A percentile compares a stretch with the other conserved stretches of the same genome.
Evolutionary conservation across 331 rosid species (phyloP).

Genomic region (Malus hybrid): DNA sequence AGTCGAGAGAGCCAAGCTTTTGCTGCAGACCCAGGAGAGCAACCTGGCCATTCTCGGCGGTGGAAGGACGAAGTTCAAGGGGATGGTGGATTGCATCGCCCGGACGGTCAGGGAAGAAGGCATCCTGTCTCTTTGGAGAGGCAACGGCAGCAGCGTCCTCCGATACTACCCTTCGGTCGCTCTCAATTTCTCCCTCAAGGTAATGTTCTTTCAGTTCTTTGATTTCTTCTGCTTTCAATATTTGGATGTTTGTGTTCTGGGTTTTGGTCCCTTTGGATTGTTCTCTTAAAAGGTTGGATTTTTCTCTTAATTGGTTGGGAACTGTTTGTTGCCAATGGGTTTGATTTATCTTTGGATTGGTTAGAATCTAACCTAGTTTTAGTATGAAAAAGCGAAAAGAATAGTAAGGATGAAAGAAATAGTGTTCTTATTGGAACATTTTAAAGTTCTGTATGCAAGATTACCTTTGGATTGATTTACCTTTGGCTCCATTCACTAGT

Average conservation of each 20-base stretch:
- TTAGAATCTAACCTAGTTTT: not conserved
- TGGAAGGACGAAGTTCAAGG: constrained; percentile 66
- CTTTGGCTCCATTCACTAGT: not conserved
- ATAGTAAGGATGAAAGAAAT: not conserved
- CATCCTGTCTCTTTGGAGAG: constrained; percentile 84
- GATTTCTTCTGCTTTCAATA: not conserved
- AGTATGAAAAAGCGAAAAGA: not conserved
- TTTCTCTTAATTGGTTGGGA: not conserved
- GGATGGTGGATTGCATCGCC: constrained; percentile 73
- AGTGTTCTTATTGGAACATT: not conserved
- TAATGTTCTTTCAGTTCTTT: not conserved
- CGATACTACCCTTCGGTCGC: constrained; percentile 97
- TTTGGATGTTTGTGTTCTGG: not conserved
- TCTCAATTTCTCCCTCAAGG: constrained; percentile 98
- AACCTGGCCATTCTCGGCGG: constrained; percentile 62
- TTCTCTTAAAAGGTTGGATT: not conserved
- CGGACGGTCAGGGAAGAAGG: constrained; percentile 88
- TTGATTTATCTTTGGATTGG: not conserved
- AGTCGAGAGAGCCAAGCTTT: constrained; percentile 80
- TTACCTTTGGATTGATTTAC: not conserved
- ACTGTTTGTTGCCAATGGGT: not conserved
- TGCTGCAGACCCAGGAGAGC: constrained; percentile 95
- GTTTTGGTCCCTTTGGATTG: not conserved
- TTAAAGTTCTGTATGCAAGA: not conserved
- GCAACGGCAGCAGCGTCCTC: constrained; percentile 93